A percentile compares a stretch with the other conserved stretches of the same genome.
phyloP scores from a whole-genome alignment of 352 stramenopile genomes.

The Blastocystis sp. region DNA sequence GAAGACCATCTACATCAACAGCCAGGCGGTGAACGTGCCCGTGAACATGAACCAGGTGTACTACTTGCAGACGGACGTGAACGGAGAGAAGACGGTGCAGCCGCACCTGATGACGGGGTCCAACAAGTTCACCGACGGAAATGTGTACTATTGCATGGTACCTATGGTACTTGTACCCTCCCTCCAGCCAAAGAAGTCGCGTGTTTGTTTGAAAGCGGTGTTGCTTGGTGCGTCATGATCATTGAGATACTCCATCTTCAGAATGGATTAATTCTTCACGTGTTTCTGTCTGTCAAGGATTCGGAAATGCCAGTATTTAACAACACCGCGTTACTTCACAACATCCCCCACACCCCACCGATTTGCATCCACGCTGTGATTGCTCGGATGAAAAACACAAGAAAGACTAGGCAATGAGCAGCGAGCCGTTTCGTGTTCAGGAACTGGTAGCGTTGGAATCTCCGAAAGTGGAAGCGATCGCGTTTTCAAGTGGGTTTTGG shows the following conservation, averaged over 20 bases:
- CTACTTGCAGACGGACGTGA: conserved; percentile 57
- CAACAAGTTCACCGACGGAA: conserved; percentile 3
- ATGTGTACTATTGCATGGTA: conserved; percentile 71
- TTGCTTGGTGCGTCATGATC: too few relatives aligned
- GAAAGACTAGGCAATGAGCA: conserved; percentile 27
- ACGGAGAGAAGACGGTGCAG: conserved; percentile 26
- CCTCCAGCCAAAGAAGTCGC: not conserved
- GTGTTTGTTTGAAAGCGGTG: not conserved
- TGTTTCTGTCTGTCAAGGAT: too few relatives aligned
- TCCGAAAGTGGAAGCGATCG: conserved; percentile 54
- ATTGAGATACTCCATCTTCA: too few relatives aligned
- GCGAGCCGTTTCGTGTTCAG: conserved; percentile 18
- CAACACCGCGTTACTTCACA: too few relatives aligned
- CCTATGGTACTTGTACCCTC: conserved; percentile 30
- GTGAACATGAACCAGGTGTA: conserved; percentile 54
- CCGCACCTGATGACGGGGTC: conserved; percentile 46
- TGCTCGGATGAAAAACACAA: not conserved
- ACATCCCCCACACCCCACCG: not conserved
- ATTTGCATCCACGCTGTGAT: not conserved
- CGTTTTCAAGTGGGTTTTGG: conserved; percentile 31
- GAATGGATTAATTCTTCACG: too few relatives aligned
- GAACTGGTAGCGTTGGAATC: conserved; percentile 48
- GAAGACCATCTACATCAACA: conserved; percentile 33
- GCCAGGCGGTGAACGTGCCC: conserved; percentile 5
- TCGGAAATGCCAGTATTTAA: too few relatives aligned